A percentile compares a stretch with the other conserved stretches of the same genome.
Evolutionary conservation across 352 stramenopile species (phyloP).

Genomic region (Pythium brachiatum): DNA sequence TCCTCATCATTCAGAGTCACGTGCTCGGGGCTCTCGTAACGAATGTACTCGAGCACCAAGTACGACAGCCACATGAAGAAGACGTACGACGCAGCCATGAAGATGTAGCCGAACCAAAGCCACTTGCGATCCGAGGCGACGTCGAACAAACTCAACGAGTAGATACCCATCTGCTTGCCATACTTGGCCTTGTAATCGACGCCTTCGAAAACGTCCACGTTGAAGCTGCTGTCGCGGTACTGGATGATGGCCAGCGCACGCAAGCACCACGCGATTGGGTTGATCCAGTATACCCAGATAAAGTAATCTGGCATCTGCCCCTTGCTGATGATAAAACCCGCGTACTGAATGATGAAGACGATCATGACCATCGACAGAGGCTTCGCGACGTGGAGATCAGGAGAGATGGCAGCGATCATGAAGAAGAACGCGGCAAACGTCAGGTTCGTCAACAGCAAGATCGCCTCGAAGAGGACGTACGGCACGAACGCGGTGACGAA

Average conservation of each 20-base stretch:
- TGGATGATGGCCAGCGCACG: conserved; percentile 27
- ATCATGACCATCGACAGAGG: conserved; percentile 26
- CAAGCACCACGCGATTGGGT: conserved; percentile 37
- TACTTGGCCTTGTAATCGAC: conserved; percentile 26
- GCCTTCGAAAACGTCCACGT: conserved; percentile 23
- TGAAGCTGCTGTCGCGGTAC: conserved; percentile 20
- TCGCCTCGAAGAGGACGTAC: conserved; percentile 55
- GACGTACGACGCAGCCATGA: conserved; percentile 26
- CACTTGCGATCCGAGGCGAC: conserved; percentile 15
- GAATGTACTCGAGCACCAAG: conserved; percentile 29
- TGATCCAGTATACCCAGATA: conserved; percentile 48
- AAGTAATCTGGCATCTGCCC: conserved; percentile 33
- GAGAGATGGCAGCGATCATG: conserved; percentile 19
- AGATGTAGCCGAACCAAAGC: conserved; percentile 24
- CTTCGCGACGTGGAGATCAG: conserved; percentile 24
- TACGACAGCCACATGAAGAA: conserved; percentile 25
- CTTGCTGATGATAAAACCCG: conserved; percentile 34
- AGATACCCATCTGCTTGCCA: conserved; percentile 21
- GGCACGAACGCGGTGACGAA: too few species aligned
- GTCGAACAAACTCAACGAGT: conserved; percentile 23
- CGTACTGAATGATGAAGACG: conserved; percentile 30
- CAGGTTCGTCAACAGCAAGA: conserved; percentile 52
- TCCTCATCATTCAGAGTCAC: neutral
- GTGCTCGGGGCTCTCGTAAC: conserved; percentile 29
- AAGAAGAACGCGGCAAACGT: conserved; percentile 32